A percentile compares a stretch with the other conserved stretches of the same genome.
Evolutionary conservation across 768 basidiomycete species (phyloP).

Genomic region (Psilocybe sp.): DNA sequence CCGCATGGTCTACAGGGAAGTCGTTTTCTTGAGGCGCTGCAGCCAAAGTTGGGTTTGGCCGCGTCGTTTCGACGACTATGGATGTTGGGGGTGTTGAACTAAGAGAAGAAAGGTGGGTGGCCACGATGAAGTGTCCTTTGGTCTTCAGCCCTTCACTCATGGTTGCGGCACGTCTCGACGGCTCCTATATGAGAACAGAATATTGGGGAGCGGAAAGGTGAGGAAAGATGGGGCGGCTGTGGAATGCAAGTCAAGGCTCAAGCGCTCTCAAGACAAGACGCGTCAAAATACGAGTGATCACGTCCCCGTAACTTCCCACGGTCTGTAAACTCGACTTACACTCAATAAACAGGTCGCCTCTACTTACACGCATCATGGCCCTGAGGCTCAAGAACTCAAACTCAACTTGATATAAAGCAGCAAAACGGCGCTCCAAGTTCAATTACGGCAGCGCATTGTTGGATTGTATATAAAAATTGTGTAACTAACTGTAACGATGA

Average conservation of each 20-base stretch:
- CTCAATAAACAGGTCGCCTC: background rate
- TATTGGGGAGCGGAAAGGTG: constrained; percentile 5
- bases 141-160: constrained; percentile 14
- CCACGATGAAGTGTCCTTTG: constrained; percentile 44
- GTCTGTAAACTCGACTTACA: background rate
- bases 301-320: constrained; percentile 18
- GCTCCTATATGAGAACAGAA: background rate
- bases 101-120: constrained; percentile 65
- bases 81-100: constrained; percentile 51
- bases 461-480: no score
- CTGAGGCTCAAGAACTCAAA: no score
- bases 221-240: constrained; percentile 1
- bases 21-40: constrained; percentile 37
- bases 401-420: no score
- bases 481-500: no score
- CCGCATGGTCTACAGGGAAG: constrained; percentile 71
- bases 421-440: no score
- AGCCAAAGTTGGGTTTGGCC: constrained; percentile 50
- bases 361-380: background rate
- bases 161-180: background rate
- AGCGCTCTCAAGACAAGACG: constrained; percentile 15
- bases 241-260: constrained; percentile 1
- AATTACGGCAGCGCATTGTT: no score
- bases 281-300: constrained; percentile 22
- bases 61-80: constrained; percentile 56